phyloP scores from a whole-genome alignment of 805 yeast species.

The Priceomyces carsonii region DNA sequence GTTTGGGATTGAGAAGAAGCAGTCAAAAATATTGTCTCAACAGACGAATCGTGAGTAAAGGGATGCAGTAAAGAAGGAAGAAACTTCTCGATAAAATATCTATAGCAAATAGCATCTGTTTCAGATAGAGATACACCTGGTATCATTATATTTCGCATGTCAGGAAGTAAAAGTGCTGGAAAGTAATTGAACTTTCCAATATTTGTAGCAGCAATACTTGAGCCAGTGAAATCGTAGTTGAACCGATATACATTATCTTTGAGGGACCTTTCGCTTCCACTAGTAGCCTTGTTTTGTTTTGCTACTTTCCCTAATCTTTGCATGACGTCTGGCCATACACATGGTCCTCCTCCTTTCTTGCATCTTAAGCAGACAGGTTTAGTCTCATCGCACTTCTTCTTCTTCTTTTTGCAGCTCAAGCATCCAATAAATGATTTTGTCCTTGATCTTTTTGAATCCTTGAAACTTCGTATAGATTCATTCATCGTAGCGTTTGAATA shows the following conservation, averaged over 20 bases:
- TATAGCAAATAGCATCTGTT: too few species aligned
- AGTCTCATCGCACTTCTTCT: slow-evolving; percentile 31
- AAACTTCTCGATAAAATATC: slow-evolving; percentile 36
- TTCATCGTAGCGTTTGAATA: too few species aligned
- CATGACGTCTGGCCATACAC: slow-evolving; percentile 5
- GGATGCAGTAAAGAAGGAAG: slow-evolving; percentile 44
- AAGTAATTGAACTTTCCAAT: neutral
- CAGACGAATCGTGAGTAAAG: slow-evolving; percentile 34
- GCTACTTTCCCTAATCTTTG: too few species aligned
- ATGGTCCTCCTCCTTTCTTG: slow-evolving; percentile 15
- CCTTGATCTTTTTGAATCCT: neutral
- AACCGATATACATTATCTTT: too few species aligned
- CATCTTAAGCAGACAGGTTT: slow-evolving; percentile 30
- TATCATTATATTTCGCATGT: too few species aligned
- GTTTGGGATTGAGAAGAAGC: slow-evolving; percentile 27
- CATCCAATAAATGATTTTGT: slow-evolving; percentile 21
- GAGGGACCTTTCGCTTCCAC: too few species aligned
- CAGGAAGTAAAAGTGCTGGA: neutral
- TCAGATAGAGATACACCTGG: too few species aligned
- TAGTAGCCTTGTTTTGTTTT: too few species aligned
- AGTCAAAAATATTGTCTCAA: slow-evolving; percentile 41
- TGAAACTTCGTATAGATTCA: too few species aligned
- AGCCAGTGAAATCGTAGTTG: too few species aligned
- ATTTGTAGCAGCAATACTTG: too few species aligned
- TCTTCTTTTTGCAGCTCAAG: slow-evolving; percentile 30